A percentile compares a stretch with the other conserved stretches of the same genome.
These are phyloP conservation scores for Umbelopsis sp. DNA, from an alignment of 192 early-diverging fungal genomes.

Conservation along the genomic window DNA sequence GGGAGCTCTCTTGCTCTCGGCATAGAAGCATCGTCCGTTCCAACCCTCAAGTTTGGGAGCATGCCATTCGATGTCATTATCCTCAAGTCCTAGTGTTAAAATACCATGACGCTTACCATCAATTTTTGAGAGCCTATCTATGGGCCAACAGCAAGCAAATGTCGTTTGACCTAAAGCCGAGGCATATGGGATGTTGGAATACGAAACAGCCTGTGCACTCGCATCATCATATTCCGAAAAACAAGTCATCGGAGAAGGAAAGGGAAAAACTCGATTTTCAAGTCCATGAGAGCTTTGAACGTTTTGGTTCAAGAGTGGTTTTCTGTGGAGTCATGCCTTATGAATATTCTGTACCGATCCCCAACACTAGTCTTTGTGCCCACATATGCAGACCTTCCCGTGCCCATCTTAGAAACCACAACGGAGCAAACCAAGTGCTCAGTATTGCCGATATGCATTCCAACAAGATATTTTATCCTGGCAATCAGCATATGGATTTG, in stretches of 20 bases:
- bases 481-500: not conserved
- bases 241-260: not conserved
- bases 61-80: not conserved
- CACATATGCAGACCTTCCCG: not conserved
- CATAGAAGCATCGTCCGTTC: not conserved
- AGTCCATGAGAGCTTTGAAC: not conserved
- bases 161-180: not conserved
- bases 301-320: not conserved
- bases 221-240: not conserved
- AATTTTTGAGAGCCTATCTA: not conserved
- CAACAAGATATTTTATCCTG: not conserved
- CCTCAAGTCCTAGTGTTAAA: not conserved
- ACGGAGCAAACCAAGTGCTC: not conserved
- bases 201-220: not conserved
- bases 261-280: not conserved
- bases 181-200: not conserved
- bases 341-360: not conserved
- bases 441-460: not conserved
- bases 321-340: constrained; percentile 3
- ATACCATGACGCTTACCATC: not conserved
- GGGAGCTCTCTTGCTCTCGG: not conserved
- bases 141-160: not conserved
- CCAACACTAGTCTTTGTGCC: constrained; percentile 1
- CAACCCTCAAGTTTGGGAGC: not conserved
- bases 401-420: not conserved